phyloP scores from a whole-genome alignment of 768 basidiomycete species.

The Coprinellus aureogranulatus region DNA sequence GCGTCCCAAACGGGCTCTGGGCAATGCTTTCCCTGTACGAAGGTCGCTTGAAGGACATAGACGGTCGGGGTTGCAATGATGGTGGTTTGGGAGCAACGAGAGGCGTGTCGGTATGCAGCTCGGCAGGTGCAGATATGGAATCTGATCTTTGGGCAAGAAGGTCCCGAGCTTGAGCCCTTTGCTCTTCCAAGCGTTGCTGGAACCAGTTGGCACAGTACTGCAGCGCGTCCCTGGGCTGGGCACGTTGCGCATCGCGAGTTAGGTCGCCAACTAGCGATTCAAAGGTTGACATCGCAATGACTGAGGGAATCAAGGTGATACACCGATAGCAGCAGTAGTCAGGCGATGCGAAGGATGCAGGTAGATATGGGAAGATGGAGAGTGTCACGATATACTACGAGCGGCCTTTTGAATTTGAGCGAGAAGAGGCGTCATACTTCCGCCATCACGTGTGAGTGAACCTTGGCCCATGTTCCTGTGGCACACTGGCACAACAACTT shows the following conservation, averaged over 20 bases:
- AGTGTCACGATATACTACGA: background rate
- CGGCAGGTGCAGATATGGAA: constrained; percentile 51
- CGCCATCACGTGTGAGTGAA: background rate
- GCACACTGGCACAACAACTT: background rate
- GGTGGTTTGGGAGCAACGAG: constrained; percentile 21
- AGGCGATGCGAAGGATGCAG: too few species aligned
- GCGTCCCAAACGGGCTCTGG: constrained; percentile 71
- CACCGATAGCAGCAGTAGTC: too few species aligned
- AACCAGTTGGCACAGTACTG: constrained; percentile 97
- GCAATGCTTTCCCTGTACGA: constrained; percentile 54
- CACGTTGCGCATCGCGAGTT: constrained; percentile 80
- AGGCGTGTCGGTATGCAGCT: constrained; percentile 58
- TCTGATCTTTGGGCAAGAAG: constrained; percentile 51
- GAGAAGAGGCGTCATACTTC: background rate
- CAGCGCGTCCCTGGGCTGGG: constrained; percentile 85
- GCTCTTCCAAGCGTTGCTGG: constrained; percentile 81
- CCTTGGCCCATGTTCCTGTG: background rate
- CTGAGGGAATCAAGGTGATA: too few species aligned
- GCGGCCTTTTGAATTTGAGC: too few species aligned
- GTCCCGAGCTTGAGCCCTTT: constrained; percentile 72
- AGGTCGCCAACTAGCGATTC: constrained; percentile 80
- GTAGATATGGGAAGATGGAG: background rate
- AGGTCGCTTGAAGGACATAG: constrained; percentile 59
- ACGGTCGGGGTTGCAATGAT: constrained; percentile 28
- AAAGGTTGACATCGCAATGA: constrained; percentile 80